These are phyloP conservation scores for Millerozyma acaciae DNA, from an alignment of 805 yeast species.

Conservation along the genomic window DNA sequence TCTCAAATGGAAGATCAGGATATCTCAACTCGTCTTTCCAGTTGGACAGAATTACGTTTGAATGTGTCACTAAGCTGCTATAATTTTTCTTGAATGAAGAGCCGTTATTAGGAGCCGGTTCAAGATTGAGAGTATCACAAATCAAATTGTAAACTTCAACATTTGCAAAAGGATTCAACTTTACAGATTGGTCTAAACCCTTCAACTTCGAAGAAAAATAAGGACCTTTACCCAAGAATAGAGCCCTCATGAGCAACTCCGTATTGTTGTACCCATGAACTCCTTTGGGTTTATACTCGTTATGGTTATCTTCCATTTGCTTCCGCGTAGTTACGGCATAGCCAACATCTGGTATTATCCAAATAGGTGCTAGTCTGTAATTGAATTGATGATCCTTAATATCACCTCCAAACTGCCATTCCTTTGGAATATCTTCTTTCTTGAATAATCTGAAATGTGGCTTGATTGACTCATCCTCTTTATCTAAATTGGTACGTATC, in stretches of 20 bases:
- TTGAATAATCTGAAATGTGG: conserved; percentile 45
- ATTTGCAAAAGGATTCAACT: conserved; percentile 64
- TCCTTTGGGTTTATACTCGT: conserved; percentile 62
- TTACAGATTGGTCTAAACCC: conserved; percentile 11
- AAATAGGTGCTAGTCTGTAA: conserved; percentile 74
- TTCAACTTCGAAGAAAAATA: conserved; percentile 48
- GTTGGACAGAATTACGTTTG: conserved; percentile 23
- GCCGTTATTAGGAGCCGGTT: conserved; percentile 62
- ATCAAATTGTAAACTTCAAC: conserved; percentile 69
- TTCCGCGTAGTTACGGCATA: conserved; percentile 65
- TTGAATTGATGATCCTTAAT: conserved; percentile 35
- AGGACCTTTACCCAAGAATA: conserved; percentile 81
- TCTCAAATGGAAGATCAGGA: conserved; percentile 48
- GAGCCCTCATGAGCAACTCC: conserved; percentile 76
- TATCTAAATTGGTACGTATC: conserved; percentile 28
- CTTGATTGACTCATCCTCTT: conserved; percentile 12
- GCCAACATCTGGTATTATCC: conserved; percentile 83
- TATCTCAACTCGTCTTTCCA: conserved; percentile 49
- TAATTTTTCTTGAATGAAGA: conserved; percentile 13
- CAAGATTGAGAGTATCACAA: conserved; percentile 55
- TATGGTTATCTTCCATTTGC: conserved; percentile 46
- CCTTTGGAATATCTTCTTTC: conserved; percentile 50
- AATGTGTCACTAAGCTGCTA: conserved; percentile 13
- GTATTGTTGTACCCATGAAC: conserved; percentile 83
- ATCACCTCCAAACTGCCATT: conserved; percentile 53